These are phyloP conservation scores for Erythrobasidium hasegawianum DNA, from an alignment of 1,284 basidiomycete genomes.

Conservation along the genomic window DNA sequence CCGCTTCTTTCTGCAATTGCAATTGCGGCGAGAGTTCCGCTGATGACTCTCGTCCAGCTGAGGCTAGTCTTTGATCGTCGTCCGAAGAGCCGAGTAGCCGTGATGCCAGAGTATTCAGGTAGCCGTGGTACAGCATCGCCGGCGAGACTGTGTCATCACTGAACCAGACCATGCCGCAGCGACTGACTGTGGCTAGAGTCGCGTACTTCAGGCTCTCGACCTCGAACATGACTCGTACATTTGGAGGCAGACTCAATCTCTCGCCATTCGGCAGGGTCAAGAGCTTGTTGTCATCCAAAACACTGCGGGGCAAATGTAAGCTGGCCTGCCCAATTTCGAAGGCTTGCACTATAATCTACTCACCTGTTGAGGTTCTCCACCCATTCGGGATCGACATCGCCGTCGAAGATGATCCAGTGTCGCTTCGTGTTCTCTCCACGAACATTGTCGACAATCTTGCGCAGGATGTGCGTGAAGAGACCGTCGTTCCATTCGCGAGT, in stretches of 20 bases:
- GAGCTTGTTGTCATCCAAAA: slow-evolving; percentile 97
- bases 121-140: slow-evolving; percentile 85
- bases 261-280: slow-evolving; percentile 97
- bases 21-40: slow-evolving; percentile 60
- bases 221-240: slow-evolving; percentile 99
- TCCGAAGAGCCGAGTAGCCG: slow-evolving; percentile 66
- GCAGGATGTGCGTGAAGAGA: slow-evolving; percentile 92
- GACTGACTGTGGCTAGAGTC: slow-evolving; percentile 96
- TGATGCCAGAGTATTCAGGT: slow-evolving; percentile 71
- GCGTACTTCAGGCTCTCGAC: slow-evolving; percentile 97
- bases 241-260: slow-evolving; percentile 90
- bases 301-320: slow-evolving; percentile 59
- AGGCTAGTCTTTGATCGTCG: slow-evolving; percentile 51
- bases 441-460: slow-evolving; percentile 97
- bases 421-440: slow-evolving; percentile 94
- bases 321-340: background rate
- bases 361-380: slow-evolving; percentile 99
- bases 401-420: slow-evolving; percentile 99
- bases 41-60: slow-evolving; percentile 55
- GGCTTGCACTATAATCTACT: slow-evolving; percentile 43
- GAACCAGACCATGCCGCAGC: slow-evolving; percentile 99
- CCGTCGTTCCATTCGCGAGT: slow-evolving; percentile 99
- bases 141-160: slow-evolving; percentile 91
- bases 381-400: slow-evolving; percentile 99
- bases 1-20: slow-evolving; percentile 71